A percentile compares a stretch with the other conserved stretches of the same genome.
These are phyloP conservation scores for Starmerella vaccinii DNA, from an alignment of 805 yeast species.

Conservation along the genomic window DNA sequence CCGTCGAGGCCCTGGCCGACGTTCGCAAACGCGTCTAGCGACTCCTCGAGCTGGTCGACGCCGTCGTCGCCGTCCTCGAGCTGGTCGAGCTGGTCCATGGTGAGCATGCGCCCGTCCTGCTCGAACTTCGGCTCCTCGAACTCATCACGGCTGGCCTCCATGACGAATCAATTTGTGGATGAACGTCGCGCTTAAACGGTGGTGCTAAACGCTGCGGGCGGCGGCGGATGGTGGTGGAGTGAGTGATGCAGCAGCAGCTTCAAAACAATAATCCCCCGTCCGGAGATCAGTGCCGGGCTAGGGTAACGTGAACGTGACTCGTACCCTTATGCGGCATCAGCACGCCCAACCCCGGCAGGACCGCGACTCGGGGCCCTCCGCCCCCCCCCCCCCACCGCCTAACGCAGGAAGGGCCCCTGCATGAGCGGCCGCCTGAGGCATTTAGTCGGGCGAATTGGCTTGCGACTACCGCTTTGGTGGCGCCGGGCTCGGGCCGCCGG, in stretches of 20 bases:
- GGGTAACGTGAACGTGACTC: slow-evolving; percentile 1
- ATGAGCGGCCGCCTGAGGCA: too few relatives aligned
- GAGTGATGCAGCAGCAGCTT: slow-evolving; percentile 1
- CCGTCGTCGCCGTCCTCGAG: slow-evolving; percentile 10
- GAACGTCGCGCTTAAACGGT: background rate
- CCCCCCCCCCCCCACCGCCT: too few relatives aligned
- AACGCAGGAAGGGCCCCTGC: too few relatives aligned
- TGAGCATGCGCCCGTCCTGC: slow-evolving; percentile 5
- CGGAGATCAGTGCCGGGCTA: background rate
- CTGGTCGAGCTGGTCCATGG: slow-evolving; percentile 6
- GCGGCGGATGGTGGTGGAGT: background rate
- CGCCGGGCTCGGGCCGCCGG: too few relatives aligned
- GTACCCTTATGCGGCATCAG: background rate
- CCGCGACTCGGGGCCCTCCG: background rate
- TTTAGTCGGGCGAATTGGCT: too few relatives aligned
- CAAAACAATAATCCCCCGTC: background rate
- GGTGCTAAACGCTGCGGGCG: background rate
- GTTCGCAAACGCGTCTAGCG: slow-evolving; percentile 63
- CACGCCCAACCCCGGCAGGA: background rate
- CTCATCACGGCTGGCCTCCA: slow-evolving; percentile 5
- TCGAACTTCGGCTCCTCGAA: slow-evolving; percentile 5
- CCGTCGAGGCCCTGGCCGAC: slow-evolving; percentile 90
- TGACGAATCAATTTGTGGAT: background rate
- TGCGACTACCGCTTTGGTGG: too few relatives aligned
- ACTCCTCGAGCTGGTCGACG: slow-evolving; percentile 19